Base-by-base conservation (phyloP, 306 rosid genomes). In the Calophaca sinica region DNA sequence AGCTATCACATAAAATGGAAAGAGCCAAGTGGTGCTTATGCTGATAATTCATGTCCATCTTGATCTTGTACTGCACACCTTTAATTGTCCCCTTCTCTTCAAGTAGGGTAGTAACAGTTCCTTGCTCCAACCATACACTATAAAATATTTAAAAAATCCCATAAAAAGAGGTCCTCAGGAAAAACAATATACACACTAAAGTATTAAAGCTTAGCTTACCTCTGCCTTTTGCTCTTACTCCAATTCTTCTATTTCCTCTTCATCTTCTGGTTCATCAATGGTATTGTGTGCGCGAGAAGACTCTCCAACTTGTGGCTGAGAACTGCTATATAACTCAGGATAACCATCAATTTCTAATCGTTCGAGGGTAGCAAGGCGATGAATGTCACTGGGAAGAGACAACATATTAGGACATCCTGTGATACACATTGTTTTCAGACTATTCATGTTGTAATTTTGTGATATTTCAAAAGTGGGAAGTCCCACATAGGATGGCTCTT, bases 21-120 rank as follows among this genome's bases (percentile, higher is more conserved):
- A 20, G 94, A 88, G n/a, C 98, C 98, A 72, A 92, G 84, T 52
- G 91, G 96, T 7, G 98, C 96, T 80, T 79, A 83, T 38, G 89
- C 80, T 15, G 81, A 66, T 74, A 80, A 65, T 79, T 82, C 98
- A 39, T 87, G 61, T 20, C 1, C 26, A 20, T 20, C 26, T 20
- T 20, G 32, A 90, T 82, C 81, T 79, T 93, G 84, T 87, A 84
- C 35, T 83, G 86, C 73, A 90, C 91, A 7, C 93, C 96, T 87
- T 86, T 87, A 39, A 93, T 81, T 64, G 76, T 82, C 70, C 90
- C 91, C 59, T 86, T 87, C 72, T 90, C 89, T 80, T 87, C 96
- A 60, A 90, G 90, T 61, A 89, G 85, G 73, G 96, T 88, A 54
- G 87, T 87, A 74, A 92, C 97, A 8, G 90, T 86, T 86, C 96